These are phyloP conservation scores for Botrytis squamosa DNA, from an alignment of 2,329 filamentous ascomycete species.

Conservation along the genomic window DNA sequence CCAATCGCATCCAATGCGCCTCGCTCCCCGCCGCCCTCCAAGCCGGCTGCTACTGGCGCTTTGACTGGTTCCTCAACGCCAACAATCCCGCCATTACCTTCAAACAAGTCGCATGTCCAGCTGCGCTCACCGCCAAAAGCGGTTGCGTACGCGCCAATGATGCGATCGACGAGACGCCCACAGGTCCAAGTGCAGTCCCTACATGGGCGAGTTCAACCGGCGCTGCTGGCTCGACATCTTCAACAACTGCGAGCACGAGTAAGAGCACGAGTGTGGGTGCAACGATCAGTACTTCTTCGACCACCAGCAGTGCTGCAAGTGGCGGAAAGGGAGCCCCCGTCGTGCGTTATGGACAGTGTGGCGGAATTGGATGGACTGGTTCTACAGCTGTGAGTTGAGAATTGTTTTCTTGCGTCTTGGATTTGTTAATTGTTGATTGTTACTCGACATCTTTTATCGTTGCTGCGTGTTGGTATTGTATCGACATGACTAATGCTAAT, in stretches of 20 bases:
- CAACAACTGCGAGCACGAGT: neutral
- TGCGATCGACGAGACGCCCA: constrained; percentile 15
- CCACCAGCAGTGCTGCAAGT: neutral
- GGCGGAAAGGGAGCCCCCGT: constrained; percentile 2
- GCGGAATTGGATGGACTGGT: constrained; percentile 5
- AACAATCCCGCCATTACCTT: constrained; percentile 49
- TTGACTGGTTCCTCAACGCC: constrained; percentile 51
- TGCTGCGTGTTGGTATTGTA: neutral
- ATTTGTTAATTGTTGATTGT: too few relatives aligned
- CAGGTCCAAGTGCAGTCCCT: constrained; percentile 7
- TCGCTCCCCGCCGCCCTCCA: constrained; percentile 45
- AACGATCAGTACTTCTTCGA: neutral
- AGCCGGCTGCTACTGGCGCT: constrained; percentile 51
- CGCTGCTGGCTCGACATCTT: neutral
- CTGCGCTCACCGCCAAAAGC: constrained; percentile 45
- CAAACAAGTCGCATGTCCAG: constrained; percentile 48
- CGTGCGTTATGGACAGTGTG: constrained; percentile 16
- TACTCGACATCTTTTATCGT: neutral
- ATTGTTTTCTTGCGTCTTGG: neutral
- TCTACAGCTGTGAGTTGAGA: constrained; percentile 15
- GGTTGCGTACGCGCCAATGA: constrained; percentile 39
- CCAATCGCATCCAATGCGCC: constrained; percentile 44
- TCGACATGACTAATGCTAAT: neutral
- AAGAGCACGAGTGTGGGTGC: neutral
- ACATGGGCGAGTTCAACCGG: constrained; percentile 10